These are phyloP conservation scores for Neckera pumila DNA, from an alignment of 225 moss, liverwort and hornwort species.

Conservation along the genomic window DNA sequence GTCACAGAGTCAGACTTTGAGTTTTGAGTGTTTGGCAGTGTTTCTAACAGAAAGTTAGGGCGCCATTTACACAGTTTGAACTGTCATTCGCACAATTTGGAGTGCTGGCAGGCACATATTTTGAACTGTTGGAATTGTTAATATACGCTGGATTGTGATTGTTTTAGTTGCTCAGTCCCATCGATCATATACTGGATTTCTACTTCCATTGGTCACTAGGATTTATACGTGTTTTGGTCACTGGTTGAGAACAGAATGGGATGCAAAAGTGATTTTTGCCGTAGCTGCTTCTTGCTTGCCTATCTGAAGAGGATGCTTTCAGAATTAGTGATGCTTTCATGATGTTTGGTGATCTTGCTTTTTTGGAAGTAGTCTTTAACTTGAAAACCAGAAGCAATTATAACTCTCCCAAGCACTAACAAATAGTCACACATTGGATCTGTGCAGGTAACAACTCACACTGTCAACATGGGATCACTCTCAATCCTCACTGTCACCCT, in stretches of 20 bases:
- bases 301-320: background rate
- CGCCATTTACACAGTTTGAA: background rate
- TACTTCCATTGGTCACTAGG: background rate
- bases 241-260: background rate
- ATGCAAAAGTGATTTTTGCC: background rate
- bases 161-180: background rate
- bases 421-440: background rate
- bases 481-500: background rate
- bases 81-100: background rate
- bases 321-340: background rate
- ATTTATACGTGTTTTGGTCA: background rate
- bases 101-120: background rate
- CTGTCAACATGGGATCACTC: background rate
- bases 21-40: background rate
- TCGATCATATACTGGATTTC: background rate
- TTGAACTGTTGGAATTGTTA: background rate
- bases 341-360: background rate
- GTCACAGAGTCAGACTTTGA: too few species aligned
- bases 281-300: background rate
- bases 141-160: too few species aligned
- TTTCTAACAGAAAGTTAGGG: too few species aligned
- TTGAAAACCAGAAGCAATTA: background rate
- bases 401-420: background rate
- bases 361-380: too few species aligned
- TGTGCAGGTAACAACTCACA: background rate